phyloP scores from a whole-genome alignment of 306 rosid genomes.

The Ormosia semicastrata region DNA sequence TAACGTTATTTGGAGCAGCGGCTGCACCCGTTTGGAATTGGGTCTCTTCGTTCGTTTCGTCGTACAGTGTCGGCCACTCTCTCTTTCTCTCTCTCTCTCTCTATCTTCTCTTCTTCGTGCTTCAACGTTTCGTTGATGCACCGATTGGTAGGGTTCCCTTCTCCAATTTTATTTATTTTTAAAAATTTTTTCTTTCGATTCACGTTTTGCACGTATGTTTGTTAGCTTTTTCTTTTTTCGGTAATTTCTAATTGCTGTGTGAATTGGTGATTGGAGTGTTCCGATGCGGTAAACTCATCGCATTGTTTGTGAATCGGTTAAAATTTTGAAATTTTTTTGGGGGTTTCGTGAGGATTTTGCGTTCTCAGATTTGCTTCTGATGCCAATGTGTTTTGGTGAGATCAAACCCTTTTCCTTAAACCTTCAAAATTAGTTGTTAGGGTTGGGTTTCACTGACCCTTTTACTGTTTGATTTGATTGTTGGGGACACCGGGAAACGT shows the following conservation, averaged over 20 bases:
- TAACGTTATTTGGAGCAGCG: constrained; percentile 20
- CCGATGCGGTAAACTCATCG: not conserved
- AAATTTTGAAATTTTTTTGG: not conserved
- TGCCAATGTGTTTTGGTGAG: constrained; percentile 2
- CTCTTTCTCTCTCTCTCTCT: not conserved
- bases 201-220: not conserved
- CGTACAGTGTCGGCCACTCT: constrained; percentile 28
- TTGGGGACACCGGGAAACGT: not conserved
- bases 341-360: not conserved
- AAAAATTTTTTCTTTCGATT: not conserved
- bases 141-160: constrained; percentile 11
- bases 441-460: not conserved
- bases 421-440: not conserved
- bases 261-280: constrained; percentile 22
- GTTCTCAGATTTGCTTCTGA: not conserved
- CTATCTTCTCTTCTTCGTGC: not conserved
- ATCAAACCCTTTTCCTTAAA: not conserved
- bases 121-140: constrained; percentile 8
- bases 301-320: constrained; percentile 15
- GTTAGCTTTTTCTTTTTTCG: not conserved
- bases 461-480: constrained; percentile 24
- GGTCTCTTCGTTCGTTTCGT: not conserved
- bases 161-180: no score
- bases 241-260: not conserved
- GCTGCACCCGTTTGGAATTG: constrained; percentile 6